Conservation (phyloP, 75 land plant species). For the Picea sitchensis region DNA sequence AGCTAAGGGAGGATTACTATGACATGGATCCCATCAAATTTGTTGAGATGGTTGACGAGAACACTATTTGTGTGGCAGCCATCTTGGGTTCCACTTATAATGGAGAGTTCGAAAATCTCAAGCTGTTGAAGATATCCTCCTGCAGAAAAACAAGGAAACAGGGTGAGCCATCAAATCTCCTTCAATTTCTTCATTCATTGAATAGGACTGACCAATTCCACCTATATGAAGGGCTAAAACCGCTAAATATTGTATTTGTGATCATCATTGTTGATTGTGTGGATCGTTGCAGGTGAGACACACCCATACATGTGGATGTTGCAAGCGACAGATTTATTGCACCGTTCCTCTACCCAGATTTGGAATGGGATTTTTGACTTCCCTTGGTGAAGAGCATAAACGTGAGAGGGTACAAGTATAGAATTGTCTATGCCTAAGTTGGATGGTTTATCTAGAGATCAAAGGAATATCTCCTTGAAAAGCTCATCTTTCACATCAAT, state of each 20-base stretch:
- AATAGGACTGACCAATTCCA: too few relatives aligned
- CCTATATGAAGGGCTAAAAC: too few relatives aligned
- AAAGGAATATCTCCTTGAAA: slow-evolving; percentile 35
- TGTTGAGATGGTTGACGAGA: slow-evolving; percentile 44
- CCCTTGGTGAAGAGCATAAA: slow-evolving; percentile 45
- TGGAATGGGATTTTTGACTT: slow-evolving; percentile 46
- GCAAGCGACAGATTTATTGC: slow-evolving; percentile 49
- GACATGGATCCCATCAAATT: slow-evolving; percentile 38
- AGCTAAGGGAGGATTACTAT: slow-evolving; percentile 36
- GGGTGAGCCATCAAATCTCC: slow-evolving; percentile 15
- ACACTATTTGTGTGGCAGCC: slow-evolving; percentile 42
- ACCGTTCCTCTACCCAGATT: slow-evolving; percentile 43
- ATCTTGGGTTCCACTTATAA: slow-evolving; percentile 47
- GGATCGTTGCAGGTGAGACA: slow-evolving; percentile 20
- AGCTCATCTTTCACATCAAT: slow-evolving; percentile 43
- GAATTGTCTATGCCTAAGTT: slow-evolving; percentile 41
- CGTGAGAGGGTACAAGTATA: slow-evolving; percentile 52
- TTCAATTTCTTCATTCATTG: too few relatives aligned
- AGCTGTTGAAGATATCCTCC: slow-evolving; percentile 27
- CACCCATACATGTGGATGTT: slow-evolving; percentile 41
- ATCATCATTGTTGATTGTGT: too few relatives aligned
- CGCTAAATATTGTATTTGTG: too few relatives aligned
- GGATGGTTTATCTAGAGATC: slow-evolving; percentile 44
- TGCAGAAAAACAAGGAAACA: slow-evolving; percentile 27
- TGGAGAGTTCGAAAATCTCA: slow-evolving; percentile 47